Evolutionary conservation across 129 eudicot genomes (phyloP).

Genomic region (Scalesia atractyloides): DNA sequence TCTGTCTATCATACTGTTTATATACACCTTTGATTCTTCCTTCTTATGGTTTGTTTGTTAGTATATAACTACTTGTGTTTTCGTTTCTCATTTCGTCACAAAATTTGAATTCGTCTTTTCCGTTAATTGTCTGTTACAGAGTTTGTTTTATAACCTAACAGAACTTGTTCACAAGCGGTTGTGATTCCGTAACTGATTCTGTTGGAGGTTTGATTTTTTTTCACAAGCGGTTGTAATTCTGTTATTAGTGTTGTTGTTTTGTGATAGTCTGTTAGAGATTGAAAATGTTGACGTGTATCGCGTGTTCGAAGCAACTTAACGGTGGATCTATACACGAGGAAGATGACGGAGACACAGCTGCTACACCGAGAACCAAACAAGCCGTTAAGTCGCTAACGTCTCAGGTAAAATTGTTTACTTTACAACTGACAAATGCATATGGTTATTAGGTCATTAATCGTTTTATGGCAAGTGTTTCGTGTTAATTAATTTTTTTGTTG

Average conservation of each 20-base stretch:
- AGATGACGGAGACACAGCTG: slow-evolving; percentile 36
- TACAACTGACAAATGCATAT: background rate
- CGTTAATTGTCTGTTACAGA: background rate
- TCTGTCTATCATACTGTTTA: slow-evolving; percentile 17
- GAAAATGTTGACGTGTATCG: slow-evolving; percentile 81
- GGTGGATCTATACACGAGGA: slow-evolving; percentile 65
- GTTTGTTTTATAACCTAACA: background rate
- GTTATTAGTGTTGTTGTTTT: background rate
- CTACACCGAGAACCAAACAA: slow-evolving; percentile 67
- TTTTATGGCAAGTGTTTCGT: background rate
- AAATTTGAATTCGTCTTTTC: background rate
- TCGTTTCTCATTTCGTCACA: background rate
- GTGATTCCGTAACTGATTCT: too few species aligned
- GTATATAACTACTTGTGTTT: background rate
- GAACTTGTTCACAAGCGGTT: background rate
- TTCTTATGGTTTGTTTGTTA: too few species aligned
- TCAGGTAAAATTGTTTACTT: slow-evolving; percentile 40
- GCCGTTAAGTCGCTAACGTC: slow-evolving; percentile 73
- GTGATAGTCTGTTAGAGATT: background rate
- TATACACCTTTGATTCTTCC: background rate
- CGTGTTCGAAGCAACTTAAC: slow-evolving; percentile 64
- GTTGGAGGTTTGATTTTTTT: too few species aligned
- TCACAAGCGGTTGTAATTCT: background rate
- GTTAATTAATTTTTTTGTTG: background rate
- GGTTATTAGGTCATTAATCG: background rate